phyloP scores from a whole-genome alignment of 805 yeast genomes.

The Schwanniomyces polymorphus region DNA sequence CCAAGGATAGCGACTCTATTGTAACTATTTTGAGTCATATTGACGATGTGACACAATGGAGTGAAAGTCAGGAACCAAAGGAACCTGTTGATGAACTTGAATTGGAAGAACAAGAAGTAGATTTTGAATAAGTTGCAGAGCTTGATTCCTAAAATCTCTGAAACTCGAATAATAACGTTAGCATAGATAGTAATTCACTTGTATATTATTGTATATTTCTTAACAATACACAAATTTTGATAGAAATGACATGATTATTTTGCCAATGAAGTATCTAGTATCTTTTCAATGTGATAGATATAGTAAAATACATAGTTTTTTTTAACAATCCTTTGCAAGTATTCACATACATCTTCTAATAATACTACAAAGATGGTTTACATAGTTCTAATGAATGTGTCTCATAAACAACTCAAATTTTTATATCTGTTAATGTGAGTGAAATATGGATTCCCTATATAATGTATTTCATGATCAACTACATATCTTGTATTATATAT shows the following conservation, averaged over 20 bases:
- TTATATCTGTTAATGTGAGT: no score
- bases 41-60: slow-evolving; percentile 98
- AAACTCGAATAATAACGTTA: not conserved
- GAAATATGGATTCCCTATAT: no score
- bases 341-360: no score
- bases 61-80: slow-evolving; percentile 93
- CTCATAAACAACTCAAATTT: no score
- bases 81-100: slow-evolving; percentile 83
- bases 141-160: not conserved
- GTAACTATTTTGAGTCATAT: slow-evolving; percentile 84
- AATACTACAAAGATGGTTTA: no score
- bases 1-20: slow-evolving; percentile 68
- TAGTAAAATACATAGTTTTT: no score
- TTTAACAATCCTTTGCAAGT: no score
- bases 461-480: no score
- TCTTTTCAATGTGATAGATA: no score
- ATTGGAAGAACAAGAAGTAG: slow-evolving; percentile 52
- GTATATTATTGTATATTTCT: not conserved
- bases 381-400: no score
- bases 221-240: not conserved
- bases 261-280: no score
- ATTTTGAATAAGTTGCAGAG: not conserved
- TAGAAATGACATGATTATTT: not conserved
- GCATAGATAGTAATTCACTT: not conserved
- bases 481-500: no score